phyloP scores from a whole-genome alignment of 2,329 filamentous ascomycete species.

The Colletotrichum spinosum region DNA sequence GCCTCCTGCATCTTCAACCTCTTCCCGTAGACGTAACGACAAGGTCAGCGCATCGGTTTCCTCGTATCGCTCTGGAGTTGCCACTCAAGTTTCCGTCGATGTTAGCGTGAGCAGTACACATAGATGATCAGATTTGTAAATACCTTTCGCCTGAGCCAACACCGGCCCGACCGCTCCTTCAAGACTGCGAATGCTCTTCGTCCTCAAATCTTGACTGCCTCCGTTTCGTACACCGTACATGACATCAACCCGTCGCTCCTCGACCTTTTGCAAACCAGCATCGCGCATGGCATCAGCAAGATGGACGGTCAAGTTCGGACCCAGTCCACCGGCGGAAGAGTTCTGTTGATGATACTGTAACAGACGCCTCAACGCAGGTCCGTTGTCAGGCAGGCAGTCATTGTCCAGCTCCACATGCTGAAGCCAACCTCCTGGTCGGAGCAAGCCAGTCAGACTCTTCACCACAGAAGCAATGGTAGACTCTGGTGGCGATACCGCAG shows the following conservation, averaged over 20 bases:
- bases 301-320: slow-evolving; percentile 9
- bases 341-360: slow-evolving; percentile 8
- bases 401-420: slow-evolving; percentile 21
- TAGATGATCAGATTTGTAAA: background rate
- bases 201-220: background rate
- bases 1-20: background rate
- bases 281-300: slow-evolving; percentile 1
- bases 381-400: background rate
- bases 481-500: slow-evolving; percentile 5
- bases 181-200: slow-evolving; percentile 9
- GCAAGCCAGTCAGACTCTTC: slow-evolving; percentile 6
- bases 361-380: slow-evolving; percentile 1
- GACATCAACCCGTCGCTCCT: slow-evolving; percentile 3
- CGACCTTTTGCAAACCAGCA: background rate
- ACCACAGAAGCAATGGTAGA: slow-evolving; percentile 11
- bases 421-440: slow-evolving; percentile 25
- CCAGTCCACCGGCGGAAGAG: slow-evolving; percentile 4
- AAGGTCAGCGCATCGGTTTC: background rate
- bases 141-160: slow-evolving; percentile 8
- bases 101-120: background rate
- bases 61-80: background rate
- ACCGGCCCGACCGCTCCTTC: slow-evolving; percentile 3
- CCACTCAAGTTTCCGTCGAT: background rate
- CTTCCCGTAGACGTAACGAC: background rate
- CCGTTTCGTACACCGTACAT: slow-evolving; percentile 3